Evolutionary conservation across 208 protist genomes (phyloP).

Genomic region (Novymonas esmeraldas): DNA sequence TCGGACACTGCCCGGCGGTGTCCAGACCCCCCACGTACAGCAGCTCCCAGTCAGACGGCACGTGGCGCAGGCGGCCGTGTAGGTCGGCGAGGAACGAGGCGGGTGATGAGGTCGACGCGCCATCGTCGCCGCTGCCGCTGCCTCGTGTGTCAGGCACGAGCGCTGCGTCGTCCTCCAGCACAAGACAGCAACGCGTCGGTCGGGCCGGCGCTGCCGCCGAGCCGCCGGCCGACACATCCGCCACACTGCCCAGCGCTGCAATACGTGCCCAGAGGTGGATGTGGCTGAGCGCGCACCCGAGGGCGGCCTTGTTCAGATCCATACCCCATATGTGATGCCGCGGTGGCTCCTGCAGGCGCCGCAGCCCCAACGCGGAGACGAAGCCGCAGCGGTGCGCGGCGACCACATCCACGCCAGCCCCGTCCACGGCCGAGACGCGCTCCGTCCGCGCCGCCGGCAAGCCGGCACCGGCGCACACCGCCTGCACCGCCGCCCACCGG

Average conservation of each 20-base stretch:
- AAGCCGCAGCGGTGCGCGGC: slow-evolving; percentile 44
- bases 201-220: not conserved
- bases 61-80: slow-evolving; percentile 18
- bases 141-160: not conserved
- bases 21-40: slow-evolving; percentile 88
- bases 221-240: not conserved
- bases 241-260: slow-evolving; percentile 32
- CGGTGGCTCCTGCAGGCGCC: slow-evolving; percentile 42
- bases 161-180: slow-evolving; percentile 12
- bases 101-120: not conserved
- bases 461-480: slow-evolving; percentile 34
- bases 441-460: slow-evolving; percentile 31
- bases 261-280: slow-evolving; percentile 68
- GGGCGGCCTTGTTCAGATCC: slow-evolving; percentile 75
- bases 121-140: not conserved
- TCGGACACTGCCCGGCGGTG: slow-evolving; percentile 52
- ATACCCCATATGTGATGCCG: slow-evolving; percentile 84
- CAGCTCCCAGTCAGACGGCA: slow-evolving; percentile 78
- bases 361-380: slow-evolving; percentile 57
- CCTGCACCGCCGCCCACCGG: slow-evolving; percentile 39
- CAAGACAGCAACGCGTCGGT: not conserved
- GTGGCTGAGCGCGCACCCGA: slow-evolving; percentile 88
- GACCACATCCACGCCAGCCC: slow-evolving; percentile 25
- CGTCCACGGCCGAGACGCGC: slow-evolving; percentile 69
- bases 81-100: slow-evolving; percentile 44